phyloP scores from a whole-genome alignment of 2,329 filamentous ascomycete species.

The Aspergillus pseudoglaucus region DNA sequence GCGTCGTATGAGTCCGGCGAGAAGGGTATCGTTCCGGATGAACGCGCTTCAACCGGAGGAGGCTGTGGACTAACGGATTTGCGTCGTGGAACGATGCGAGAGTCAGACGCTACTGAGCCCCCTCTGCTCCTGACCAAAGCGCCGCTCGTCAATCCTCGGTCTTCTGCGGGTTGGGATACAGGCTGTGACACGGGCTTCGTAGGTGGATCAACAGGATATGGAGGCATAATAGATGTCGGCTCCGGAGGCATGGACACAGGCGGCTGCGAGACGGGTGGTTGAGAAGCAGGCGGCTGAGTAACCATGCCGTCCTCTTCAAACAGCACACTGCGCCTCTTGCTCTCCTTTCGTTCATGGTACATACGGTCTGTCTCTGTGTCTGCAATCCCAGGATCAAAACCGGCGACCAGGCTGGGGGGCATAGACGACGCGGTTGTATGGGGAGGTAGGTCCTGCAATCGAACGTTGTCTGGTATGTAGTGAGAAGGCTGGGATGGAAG shows the following conservation, averaged over 20 bases:
- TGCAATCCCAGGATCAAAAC: conserved; percentile 29
- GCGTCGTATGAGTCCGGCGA: conserved; percentile 56
- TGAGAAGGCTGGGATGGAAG: conserved; percentile 18
- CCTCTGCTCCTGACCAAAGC: conserved; percentile 19
- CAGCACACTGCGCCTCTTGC: conserved; percentile 19
- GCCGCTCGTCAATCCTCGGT: conserved; percentile 15
- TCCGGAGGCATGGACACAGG: not conserved
- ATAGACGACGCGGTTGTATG: conserved; percentile 23
- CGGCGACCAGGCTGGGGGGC: conserved; percentile 38
- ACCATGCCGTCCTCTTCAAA: conserved; percentile 23
- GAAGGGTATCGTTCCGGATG: conserved; percentile 47
- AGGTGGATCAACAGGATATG: conserved; percentile 25
- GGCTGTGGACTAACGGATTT: conserved; percentile 58
- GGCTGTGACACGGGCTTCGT: not conserved
- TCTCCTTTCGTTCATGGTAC: conserved; percentile 21
- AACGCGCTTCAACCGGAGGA: conserved; percentile 32
- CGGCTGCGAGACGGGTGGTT: conserved; percentile 5
- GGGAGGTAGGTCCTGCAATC: conserved; percentile 18
- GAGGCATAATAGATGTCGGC: conserved; percentile 11
- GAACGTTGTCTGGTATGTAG: conserved; percentile 11
- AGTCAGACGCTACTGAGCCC: conserved; percentile 26
- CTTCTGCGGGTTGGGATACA: not conserved
- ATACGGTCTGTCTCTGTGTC: conserved; percentile 24
- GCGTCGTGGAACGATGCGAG: conserved; percentile 41
- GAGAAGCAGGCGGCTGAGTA: conserved; percentile 14